Base-by-base conservation (phyloP, 257 asterid species). In the Gentiana straminea region DNA sequence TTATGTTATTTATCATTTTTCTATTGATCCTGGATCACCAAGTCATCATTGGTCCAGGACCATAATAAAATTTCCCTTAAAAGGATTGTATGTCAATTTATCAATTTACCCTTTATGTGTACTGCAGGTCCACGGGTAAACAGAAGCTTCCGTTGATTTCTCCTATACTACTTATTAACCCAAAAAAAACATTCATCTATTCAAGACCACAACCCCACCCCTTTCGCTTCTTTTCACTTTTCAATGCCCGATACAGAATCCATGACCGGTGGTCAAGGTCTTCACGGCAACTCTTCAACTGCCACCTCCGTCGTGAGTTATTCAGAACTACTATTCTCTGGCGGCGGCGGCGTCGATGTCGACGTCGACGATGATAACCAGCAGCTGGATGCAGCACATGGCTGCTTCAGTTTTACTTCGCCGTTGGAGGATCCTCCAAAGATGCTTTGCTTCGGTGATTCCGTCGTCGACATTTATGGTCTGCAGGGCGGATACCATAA, bases 371-470 rank as follows among this genome's bases (percentile, higher is more conserved):
- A 74, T 1, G 88, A 79, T 7, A 85, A 69, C 2, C 61, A 70
- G 8, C 46, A 5, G 46, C 2, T 5, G 46, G 46, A 10, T 35
- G 66, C 62, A 44, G 69, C 73, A 39, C 61, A 54, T 44, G 76
- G 64, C 32, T 52, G 71, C 54, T 78, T 80, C 69, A 60, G 55
- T 61, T 69, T 56, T 37, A 32, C 66, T 56, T 56, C 80, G 7
- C 33, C 77, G 1, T 37, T 66, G 2, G 66, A 8, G 0, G 51
- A 52, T 41, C 4, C 81, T 15, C 82, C 83, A 2, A 86, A 70
- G 64, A 78, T 86, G 87, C 82, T 86, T 4, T 74, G 90, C 37
- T 89, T 89, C 59, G 94, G 82, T 35, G 88, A 72, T 38, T 81
- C 65, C 41, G 44, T 24, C 32, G 47, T 58, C 5, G 52, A 39